These are phyloP conservation scores for Paraphaeosphaeria sporulosa DNA, from an alignment of 2,329 filamentous ascomycete species.

Conservation along the genomic window DNA sequence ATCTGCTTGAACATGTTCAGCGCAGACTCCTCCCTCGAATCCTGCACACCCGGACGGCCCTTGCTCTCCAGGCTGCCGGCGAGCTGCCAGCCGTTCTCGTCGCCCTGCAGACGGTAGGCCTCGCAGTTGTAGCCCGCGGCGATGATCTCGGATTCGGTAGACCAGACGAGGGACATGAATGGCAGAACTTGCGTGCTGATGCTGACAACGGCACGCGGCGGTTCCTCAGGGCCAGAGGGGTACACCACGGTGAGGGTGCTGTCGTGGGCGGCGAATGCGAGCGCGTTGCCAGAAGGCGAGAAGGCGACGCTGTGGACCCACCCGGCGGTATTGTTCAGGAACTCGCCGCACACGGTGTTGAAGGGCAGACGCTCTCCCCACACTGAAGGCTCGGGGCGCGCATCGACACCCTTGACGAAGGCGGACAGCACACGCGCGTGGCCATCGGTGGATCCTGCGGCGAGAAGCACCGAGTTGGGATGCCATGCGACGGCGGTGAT, in stretches of 20 bases:
- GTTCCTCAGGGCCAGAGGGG: constrained; percentile 87
- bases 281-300: constrained; percentile 88
- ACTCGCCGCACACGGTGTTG: constrained; percentile 98
- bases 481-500: constrained; percentile 97
- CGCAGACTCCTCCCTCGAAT: constrained; percentile 84
- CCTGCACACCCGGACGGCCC: constrained; percentile 64
- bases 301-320: constrained; percentile 96
- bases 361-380: constrained; percentile 98
- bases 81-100: constrained; percentile 81
- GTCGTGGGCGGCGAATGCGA: constrained; percentile 94
- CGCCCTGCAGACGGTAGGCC: constrained; percentile 86
- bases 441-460: constrained; percentile 95
- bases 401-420: constrained; percentile 95
- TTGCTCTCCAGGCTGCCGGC: constrained; percentile 82
- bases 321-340: constrained; percentile 91
- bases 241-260: constrained; percentile 97
- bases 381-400: constrained; percentile 80
- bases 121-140: constrained; percentile 90
- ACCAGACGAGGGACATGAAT: constrained; percentile 94
- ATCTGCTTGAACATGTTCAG: constrained; percentile 99
- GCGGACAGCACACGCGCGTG: constrained; percentile 93
- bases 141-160: constrained; percentile 88
- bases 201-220: constrained; percentile 87
- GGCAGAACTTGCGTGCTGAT: constrained; percentile 89
- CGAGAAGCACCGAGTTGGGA: constrained; percentile 93